A percentile compares a stretch with the other conserved stretches of the same genome.
Conservation (phyloP, 2,329 filamentous ascomycete genomes). For the Seiridium unicorne region DNA sequence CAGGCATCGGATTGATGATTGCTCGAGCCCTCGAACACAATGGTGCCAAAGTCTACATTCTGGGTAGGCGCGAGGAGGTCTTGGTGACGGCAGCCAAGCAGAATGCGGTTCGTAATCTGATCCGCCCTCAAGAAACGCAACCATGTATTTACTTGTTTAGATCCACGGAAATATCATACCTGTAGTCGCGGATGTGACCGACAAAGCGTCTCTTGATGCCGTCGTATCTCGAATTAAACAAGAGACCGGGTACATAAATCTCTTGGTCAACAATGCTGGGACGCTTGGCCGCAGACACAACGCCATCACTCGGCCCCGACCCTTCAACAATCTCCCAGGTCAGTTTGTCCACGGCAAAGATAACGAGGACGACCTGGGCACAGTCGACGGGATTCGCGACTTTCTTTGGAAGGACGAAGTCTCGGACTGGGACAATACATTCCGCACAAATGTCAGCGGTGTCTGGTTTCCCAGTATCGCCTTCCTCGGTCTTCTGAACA, state of each 20-base stretch:
- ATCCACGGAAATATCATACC: conserved; percentile 12
- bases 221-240: conserved; percentile 9
- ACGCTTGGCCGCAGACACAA: background rate
- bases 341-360: background rate
- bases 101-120: conserved; percentile 9
- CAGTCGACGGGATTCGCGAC: conserved; percentile 11
- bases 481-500: conserved; percentile 11
- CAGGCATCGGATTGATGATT: conserved; percentile 13
- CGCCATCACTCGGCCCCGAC: conserved; percentile 6
- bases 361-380: conserved; percentile 4
- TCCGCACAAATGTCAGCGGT: conserved; percentile 12
- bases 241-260: conserved; percentile 12
- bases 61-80: conserved; percentile 11
- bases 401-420: conserved; percentile 13
- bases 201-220: conserved; percentile 10
- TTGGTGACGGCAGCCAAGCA: conserved; percentile 11
- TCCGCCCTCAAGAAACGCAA: background rate
- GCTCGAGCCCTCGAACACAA: conserved; percentile 13
- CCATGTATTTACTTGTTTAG: background rate
- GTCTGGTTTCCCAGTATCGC: conserved; percentile 13
- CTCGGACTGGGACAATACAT: conserved; percentile 11
- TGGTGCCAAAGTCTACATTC: conserved; percentile 16
- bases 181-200: conserved; percentile 12
- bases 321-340: conserved; percentile 8
- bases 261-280: conserved; percentile 13